Evolutionary conservation across 208 protist genomes (phyloP).

Genomic region (Crithidia expoeki): DNA sequence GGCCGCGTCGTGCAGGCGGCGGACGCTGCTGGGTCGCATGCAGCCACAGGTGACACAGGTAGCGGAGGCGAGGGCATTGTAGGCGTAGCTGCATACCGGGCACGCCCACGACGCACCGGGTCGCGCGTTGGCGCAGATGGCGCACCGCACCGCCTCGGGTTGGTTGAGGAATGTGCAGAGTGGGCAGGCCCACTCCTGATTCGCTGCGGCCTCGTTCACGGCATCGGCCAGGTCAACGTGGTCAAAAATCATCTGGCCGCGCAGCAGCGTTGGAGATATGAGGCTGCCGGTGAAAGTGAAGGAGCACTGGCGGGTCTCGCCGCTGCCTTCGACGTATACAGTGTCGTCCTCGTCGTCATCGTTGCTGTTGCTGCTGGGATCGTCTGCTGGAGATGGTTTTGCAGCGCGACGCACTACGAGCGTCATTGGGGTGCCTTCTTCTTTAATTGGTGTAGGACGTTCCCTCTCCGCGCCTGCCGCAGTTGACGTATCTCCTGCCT

Average conservation of each 20-base stretch:
- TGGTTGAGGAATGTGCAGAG: slow-evolving; percentile 85
- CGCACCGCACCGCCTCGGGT: slow-evolving; percentile 69
- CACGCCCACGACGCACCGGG: slow-evolving; percentile 80
- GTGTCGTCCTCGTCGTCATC: slow-evolving; percentile 15
- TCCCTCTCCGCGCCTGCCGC: not conserved
- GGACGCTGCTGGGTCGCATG: slow-evolving; percentile 40
- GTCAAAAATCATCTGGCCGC: slow-evolving; percentile 66
- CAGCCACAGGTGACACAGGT: slow-evolving; percentile 78
- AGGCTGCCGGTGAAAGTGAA: slow-evolving; percentile 60
- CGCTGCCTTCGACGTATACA: slow-evolving; percentile 40
- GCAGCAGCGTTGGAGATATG: slow-evolving; percentile 39
- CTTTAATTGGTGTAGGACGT: not conserved
- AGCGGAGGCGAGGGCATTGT: slow-evolving; percentile 55
- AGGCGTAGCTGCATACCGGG: slow-evolving; percentile 73
- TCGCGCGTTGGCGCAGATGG: slow-evolving; percentile 79
- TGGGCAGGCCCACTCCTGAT: slow-evolving; percentile 74
- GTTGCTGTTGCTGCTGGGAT: not conserved
- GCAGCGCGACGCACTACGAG: slow-evolving; percentile 10
- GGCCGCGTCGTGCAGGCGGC: slow-evolving; percentile 23
- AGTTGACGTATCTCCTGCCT: not conserved
- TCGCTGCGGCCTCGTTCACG: slow-evolving; percentile 13
- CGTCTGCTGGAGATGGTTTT: not conserved
- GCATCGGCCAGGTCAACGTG: slow-evolving; percentile 28
- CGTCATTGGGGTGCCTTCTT: slow-evolving; percentile 12
- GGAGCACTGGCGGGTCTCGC: slow-evolving; percentile 50